Evolutionary conservation across 352 stramenopile species (phyloP).

Genomic region (Pythium plurisporium): DNA sequence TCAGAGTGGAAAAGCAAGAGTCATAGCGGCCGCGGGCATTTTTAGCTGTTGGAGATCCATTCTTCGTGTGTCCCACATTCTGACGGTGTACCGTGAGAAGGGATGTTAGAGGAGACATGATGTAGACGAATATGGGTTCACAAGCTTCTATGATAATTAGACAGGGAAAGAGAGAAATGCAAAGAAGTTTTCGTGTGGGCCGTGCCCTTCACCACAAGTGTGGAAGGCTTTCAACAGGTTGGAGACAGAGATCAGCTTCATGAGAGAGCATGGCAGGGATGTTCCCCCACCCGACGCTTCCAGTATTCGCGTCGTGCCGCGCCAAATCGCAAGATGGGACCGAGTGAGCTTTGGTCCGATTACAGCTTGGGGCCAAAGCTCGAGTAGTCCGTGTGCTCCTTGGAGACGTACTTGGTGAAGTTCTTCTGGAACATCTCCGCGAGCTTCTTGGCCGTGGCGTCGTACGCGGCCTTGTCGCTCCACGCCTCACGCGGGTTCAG

Average conservation of each 20-base stretch:
- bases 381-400: constrained; percentile 95
- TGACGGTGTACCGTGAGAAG: background rate
- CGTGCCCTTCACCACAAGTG: background rate
- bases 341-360: background rate
- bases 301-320: constrained; percentile 10
- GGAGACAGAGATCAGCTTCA: background rate
- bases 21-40: no score
- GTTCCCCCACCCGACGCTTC: constrained; percentile 6
- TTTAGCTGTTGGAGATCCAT: constrained; percentile 1
- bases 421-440: constrained; percentile 74
- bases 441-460: constrained; percentile 69
- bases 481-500: constrained; percentile 72
- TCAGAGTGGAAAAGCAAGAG: no score
- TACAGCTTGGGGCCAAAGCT: constrained; percentile 90
- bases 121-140: constrained; percentile 16
- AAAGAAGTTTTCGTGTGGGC: constrained; percentile 4
- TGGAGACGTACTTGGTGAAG: constrained; percentile 88
- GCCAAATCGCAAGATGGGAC: background rate
- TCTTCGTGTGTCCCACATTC: constrained; percentile 7
- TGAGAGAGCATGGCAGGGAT: no score
- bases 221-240: no score
- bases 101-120: constrained; percentile 7
- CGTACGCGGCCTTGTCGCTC: constrained; percentile 75
- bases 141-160: constrained; percentile 17
- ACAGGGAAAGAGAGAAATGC: background rate